Conservation (phyloP, 2,329 filamentous ascomycete genomes). For the Penicillium italicum region DNA sequence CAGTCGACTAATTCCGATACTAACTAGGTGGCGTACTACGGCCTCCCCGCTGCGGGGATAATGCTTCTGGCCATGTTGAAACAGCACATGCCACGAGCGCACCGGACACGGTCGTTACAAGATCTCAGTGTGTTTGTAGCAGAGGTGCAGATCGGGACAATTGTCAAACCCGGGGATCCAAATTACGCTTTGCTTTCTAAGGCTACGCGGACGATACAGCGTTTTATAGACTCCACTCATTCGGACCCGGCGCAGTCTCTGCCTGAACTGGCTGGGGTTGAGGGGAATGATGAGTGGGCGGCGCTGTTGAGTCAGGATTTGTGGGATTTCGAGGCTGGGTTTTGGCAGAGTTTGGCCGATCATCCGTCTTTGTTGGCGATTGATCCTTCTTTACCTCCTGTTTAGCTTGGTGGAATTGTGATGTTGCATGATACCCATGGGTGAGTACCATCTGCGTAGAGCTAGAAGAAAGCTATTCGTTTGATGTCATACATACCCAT, state of each 20-base stretch:
- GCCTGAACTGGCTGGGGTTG: conserved; percentile 10
- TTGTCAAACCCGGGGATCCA: conserved; percentile 23
- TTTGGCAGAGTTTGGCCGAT: conserved; percentile 28
- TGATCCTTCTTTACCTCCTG: conserved; percentile 20
- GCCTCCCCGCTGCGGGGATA: conserved; percentile 30
- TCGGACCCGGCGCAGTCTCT: conserved; percentile 11
- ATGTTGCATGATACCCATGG: not conserved
- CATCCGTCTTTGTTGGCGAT: conserved; percentile 25
- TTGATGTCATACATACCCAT: not conserved
- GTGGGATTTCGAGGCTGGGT: conserved; percentile 29
- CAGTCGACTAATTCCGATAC: not conserved
- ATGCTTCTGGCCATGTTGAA: conserved; percentile 29
- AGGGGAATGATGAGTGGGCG: conserved; percentile 22
- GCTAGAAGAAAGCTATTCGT: not conserved
- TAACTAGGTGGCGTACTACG: conserved; percentile 27
- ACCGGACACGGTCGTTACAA: conserved; percentile 19
- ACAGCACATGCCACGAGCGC: conserved; percentile 15
- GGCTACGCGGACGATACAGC: conserved; percentile 26
- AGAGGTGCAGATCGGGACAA: conserved; percentile 26
- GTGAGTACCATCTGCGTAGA: not conserved
- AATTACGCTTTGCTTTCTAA: conserved; percentile 26
- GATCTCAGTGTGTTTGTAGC: conserved; percentile 30
- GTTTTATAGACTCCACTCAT: conserved; percentile 26
- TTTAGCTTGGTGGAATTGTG: conserved; percentile 6
- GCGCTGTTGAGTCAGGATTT: conserved; percentile 21